A percentile compares a stretch with the other conserved stretches of the same genome.
These are phyloP conservation scores for Misopates orontium DNA, from an alignment of 257 asterid genomes.

Conservation along the genomic window DNA sequence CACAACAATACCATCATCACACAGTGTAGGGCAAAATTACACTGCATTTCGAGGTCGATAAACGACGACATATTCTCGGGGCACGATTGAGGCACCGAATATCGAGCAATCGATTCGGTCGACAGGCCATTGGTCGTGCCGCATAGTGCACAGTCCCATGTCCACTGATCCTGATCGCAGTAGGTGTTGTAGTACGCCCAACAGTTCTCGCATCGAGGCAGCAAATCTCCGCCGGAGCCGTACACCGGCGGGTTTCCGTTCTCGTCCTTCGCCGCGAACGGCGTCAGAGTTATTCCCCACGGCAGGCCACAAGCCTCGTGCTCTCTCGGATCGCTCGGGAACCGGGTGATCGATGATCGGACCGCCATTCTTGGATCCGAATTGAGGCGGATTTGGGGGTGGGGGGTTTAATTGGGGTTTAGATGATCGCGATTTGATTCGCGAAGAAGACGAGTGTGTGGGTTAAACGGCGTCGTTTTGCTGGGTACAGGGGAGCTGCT, in stretches of 20 bases:
- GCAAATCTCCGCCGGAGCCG: slow-evolving; percentile 81
- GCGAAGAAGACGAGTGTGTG: slow-evolving; percentile 1
- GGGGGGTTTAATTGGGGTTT: not conserved
- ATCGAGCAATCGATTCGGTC: slow-evolving; percentile 59
- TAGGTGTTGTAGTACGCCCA: slow-evolving; percentile 89
- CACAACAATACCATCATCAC: not conserved
- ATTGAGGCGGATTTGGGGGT: not conserved
- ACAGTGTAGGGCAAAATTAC: slow-evolving; percentile 33
- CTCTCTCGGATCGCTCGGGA: slow-evolving; percentile 66
- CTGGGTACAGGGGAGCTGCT: slow-evolving; percentile 6
- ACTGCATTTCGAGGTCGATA: slow-evolving; percentile 82
- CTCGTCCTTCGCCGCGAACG: slow-evolving; percentile 89
- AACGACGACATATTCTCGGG: slow-evolving; percentile 83
- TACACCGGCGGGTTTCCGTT: slow-evolving; percentile 73
- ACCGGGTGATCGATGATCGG: slow-evolving; percentile 73
- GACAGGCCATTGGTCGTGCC: slow-evolving; percentile 89
- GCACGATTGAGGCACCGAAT: slow-evolving; percentile 73
- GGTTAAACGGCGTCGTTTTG: slow-evolving; percentile 30
- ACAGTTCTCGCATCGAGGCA: slow-evolving; percentile 96
- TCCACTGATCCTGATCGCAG: slow-evolving; percentile 97
- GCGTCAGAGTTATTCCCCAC: slow-evolving; percentile 86
- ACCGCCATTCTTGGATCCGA: slow-evolving; percentile 75
- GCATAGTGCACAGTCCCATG: slow-evolving; percentile 89
- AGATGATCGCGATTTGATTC: not conserved
- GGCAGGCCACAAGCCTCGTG: slow-evolving; percentile 78